phyloP scores from a whole-genome alignment of 768 basidiomycete species.

The Russula earlei region DNA sequence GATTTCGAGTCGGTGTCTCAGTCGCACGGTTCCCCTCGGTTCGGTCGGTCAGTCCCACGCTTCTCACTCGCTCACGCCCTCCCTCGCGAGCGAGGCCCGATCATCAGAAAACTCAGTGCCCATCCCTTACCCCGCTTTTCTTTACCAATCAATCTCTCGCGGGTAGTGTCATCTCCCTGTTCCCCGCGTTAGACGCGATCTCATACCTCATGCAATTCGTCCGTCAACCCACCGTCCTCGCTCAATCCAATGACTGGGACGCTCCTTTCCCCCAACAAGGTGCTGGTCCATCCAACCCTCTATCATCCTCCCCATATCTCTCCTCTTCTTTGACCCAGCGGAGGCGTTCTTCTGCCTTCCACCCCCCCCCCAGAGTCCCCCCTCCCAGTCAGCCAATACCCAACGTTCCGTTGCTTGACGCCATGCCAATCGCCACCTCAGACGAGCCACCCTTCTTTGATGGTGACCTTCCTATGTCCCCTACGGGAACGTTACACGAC shows the following conservation, averaged over 20 bases:
- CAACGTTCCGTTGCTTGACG: constrained; percentile 38
- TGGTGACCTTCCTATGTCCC: constrained; percentile 20
- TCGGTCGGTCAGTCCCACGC: too few relatives aligned
- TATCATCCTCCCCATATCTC: constrained; percentile 26
- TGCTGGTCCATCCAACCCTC: constrained; percentile 25
- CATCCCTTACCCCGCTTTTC: too few relatives aligned
- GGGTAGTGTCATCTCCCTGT: too few relatives aligned
- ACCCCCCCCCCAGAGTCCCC: constrained; percentile 55
- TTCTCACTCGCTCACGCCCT: too few relatives aligned
- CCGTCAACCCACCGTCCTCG: constrained; percentile 24
- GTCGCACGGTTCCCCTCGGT: too few relatives aligned
- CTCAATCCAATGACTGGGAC: constrained; percentile 30
- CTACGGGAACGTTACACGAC: constrained; percentile 19
- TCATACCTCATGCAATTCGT: constrained; percentile 15
- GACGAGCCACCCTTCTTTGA: constrained; percentile 18
- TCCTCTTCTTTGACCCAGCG: constrained; percentile 32
- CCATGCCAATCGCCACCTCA: constrained; percentile 25
- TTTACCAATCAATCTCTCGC: too few relatives aligned
- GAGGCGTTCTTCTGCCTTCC: constrained; percentile 60
- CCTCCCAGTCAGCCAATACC: constrained; percentile 72
- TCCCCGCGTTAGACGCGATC: background rate
- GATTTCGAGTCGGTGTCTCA: too few relatives aligned
- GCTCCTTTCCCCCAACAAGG: constrained; percentile 22
- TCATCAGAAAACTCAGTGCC: too few relatives aligned
- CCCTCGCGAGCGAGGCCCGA: too few relatives aligned